phyloP scores from a whole-genome alignment of 129 eudicot species.

The Calendula officinalis region DNA sequence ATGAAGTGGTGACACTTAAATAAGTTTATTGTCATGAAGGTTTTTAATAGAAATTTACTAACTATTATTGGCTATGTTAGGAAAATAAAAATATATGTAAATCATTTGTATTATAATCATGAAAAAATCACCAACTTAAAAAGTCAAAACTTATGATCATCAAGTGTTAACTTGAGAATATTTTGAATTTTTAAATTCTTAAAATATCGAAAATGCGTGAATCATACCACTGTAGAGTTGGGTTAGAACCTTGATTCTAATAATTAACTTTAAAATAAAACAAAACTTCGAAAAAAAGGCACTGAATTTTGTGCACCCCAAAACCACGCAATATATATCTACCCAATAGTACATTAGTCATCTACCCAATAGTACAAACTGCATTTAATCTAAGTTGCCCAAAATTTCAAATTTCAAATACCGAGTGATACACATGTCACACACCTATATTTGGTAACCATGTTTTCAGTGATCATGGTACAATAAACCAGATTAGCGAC shows the following conservation, averaged over 20 bases:
- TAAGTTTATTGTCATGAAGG: too few relatives aligned
- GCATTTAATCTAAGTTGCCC: not conserved
- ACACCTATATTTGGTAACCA: conserved; percentile 1
- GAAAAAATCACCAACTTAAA: not conserved
- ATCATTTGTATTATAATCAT: too few relatives aligned
- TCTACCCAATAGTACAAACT: not conserved
- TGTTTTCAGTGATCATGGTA: conserved; percentile 17
- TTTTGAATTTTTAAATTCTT: not conserved
- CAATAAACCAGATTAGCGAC: conserved; percentile 2
- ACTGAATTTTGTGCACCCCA: not conserved
- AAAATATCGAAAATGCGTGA: conserved; percentile 14
- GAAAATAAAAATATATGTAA: too few relatives aligned
- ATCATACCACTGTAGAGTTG: conserved; percentile 17
- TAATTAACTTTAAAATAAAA: not conserved
- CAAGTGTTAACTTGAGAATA: not conserved
- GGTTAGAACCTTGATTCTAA: too few relatives aligned
- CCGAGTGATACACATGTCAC: conserved; percentile 6
- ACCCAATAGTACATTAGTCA: conserved; percentile 6
- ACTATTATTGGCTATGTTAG: too few relatives aligned
- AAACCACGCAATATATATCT: not conserved
- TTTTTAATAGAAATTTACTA: too few relatives aligned
- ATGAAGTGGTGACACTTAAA: too few relatives aligned
- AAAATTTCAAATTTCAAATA: conserved; percentile 5
- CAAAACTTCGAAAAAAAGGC: conserved; percentile 1
- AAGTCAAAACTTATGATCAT: conserved; percentile 13